These are phyloP conservation scores for Bretziella fagacearum DNA, from an alignment of 2,329 filamentous ascomycete genomes.

Conservation along the genomic window DNA sequence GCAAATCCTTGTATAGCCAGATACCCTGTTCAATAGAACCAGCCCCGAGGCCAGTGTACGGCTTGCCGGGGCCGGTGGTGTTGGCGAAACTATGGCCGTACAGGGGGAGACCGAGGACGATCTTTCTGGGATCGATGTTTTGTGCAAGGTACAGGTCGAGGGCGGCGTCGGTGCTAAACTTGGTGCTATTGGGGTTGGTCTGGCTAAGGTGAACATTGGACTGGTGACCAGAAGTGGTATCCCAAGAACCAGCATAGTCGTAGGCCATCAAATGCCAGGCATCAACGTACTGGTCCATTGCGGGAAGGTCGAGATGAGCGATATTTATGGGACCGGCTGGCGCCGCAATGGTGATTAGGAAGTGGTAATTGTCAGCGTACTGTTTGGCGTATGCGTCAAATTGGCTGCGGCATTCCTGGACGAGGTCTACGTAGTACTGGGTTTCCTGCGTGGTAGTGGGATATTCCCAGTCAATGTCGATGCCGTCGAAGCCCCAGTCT, in stretches of 20 bases:
- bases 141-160: slow-evolving; percentile 38
- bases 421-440: slow-evolving; percentile 26
- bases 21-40: slow-evolving; percentile 58
- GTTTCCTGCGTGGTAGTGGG: slow-evolving; percentile 26
- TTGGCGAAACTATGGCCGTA: slow-evolving; percentile 53
- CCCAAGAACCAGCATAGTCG: slow-evolving; percentile 55
- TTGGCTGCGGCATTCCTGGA: slow-evolving; percentile 26
- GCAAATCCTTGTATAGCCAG: slow-evolving; percentile 69
- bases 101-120: slow-evolving; percentile 63
- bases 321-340: slow-evolving; percentile 34
- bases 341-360: slow-evolving; percentile 34
- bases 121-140: slow-evolving; percentile 45
- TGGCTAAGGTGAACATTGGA: slow-evolving; percentile 22
- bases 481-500: slow-evolving; percentile 44
- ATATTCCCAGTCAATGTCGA: slow-evolving; percentile 43
- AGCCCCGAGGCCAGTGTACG: slow-evolving; percentile 44
- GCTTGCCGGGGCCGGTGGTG: slow-evolving; percentile 45
- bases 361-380: slow-evolving; percentile 28
- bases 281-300: slow-evolving; percentile 41
- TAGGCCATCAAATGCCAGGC: slow-evolving; percentile 51
- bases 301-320: slow-evolving; percentile 30
- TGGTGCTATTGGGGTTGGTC: slow-evolving; percentile 39
- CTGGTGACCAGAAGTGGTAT: slow-evolving; percentile 44
- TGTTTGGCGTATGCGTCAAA: slow-evolving; percentile 27
- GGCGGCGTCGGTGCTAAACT: slow-evolving; percentile 50